Evolutionary conservation across 305 asterid species (phyloP).

Genomic region (Solanum aculeatissimum): DNA sequence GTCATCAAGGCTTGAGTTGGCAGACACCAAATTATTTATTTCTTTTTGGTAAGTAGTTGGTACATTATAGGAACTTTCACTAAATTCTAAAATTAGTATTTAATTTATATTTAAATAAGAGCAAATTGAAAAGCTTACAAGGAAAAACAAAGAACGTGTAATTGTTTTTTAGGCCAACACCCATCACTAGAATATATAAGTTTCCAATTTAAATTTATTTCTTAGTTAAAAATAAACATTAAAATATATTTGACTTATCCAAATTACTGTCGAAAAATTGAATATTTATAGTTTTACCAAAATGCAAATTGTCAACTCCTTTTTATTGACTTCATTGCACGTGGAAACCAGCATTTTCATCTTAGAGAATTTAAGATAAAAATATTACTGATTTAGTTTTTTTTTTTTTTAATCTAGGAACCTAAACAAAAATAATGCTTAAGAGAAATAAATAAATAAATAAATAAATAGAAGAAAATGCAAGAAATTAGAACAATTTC

Average conservation of each 20-base stretch:
- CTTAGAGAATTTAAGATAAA: background rate
- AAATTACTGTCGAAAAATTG: background rate
- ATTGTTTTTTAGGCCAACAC: too few relatives aligned
- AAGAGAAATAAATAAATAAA: background rate
- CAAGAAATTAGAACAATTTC: background rate
- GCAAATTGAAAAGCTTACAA: background rate
- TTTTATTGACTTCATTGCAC: background rate
- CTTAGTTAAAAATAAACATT: background rate
- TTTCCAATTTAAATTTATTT: background rate
- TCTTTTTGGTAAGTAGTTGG: background rate
- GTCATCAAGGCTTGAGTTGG: background rate
- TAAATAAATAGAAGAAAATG: background rate
- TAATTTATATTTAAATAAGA: background rate
- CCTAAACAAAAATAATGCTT: background rate
- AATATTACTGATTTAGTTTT: background rate
- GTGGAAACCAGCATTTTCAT: background rate
- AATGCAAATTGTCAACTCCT: background rate
- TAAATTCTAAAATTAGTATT: background rate
- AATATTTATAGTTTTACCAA: background rate
- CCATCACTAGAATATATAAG: too few relatives aligned
- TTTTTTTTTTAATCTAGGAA: too few relatives aligned
- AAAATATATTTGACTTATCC: background rate
- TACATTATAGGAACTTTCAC: background rate
- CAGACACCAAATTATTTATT: background rate
- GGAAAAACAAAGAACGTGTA: background rate